phyloP scores from a whole-genome alignment of 192 early-diverging fungal genomes.

The Backusella morwellensis region DNA sequence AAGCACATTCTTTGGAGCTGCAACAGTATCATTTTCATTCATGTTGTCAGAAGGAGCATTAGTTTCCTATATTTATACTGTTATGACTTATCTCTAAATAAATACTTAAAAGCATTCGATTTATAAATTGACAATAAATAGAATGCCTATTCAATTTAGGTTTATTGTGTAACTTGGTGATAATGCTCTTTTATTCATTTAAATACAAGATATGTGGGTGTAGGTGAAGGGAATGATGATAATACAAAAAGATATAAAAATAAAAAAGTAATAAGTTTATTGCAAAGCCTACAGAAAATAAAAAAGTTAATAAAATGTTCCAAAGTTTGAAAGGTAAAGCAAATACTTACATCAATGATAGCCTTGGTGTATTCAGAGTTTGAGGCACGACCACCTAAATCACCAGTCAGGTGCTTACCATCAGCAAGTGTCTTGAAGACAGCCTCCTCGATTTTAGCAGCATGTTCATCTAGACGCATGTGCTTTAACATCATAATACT shows the following conservation, averaged over 20 bases:
- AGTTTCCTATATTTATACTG: too few relatives aligned
- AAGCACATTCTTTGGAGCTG: neutral
- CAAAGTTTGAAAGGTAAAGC: neutral
- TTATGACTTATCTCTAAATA: too few relatives aligned
- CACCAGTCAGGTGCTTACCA: conserved; percentile 81
- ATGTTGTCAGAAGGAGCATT: too few relatives aligned
- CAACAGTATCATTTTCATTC: too few relatives aligned
- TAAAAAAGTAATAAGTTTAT: neutral
- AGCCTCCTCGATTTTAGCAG: conserved; percentile 83
- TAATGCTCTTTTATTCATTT: neutral
- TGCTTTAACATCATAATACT: conserved; percentile 97
- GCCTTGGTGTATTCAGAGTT: conserved; percentile 83
- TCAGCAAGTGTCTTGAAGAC: conserved; percentile 92
- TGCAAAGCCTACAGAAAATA: neutral
- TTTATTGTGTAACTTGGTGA: neutral
- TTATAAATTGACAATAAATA: too few relatives aligned
- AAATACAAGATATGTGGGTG: conserved; percentile 1
- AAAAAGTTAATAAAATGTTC: neutral
- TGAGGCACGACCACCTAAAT: conserved; percentile 83
- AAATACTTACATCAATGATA: conserved; percentile 56
- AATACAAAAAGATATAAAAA: neutral
- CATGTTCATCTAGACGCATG: conserved; percentile 80
- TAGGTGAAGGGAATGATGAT: neutral
- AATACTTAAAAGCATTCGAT: too few relatives aligned
- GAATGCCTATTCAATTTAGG: too few relatives aligned